Base-by-base conservation (phyloP, 169 alveolate genomes). In the Babesia caballi region DNA sequence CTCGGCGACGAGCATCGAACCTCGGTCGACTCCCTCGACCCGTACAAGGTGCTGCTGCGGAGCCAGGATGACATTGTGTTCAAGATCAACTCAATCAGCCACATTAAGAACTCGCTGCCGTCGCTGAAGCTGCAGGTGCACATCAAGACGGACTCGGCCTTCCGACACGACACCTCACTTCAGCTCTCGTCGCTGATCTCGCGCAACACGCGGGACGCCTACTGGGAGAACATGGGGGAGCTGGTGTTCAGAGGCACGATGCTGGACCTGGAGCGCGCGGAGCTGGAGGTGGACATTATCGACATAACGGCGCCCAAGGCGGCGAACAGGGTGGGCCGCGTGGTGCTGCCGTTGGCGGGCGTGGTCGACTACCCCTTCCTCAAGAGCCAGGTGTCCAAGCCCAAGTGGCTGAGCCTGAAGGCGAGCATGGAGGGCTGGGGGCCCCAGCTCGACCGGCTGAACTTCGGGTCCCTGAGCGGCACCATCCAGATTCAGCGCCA, bases 151-250 rank as follows among this genome's bases (percentile, higher is more conserved):
- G 59, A 52, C 38, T 51, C 68, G 4, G 68, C 71, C 21, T 40
- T 30, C 67, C 44, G 76, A 9, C 51, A 46, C 42, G 58, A 28
- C 41, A 53, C 66, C 28, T 52, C 56, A 9, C 42, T 77, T 30
- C 41, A 44, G 41, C 49, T 77, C 57, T 19, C 66, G 30, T 77
- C 85, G 32, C 65, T 54, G 28, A 40, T 66, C 17, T 58, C 60
- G 44, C 30, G 36, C 41, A 73, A 72, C 61, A 68, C 74, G 8
- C 30, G 70, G 9, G 51, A 73, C 19, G 85, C 93, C 28, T 67
- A 83, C 42, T 91, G 95, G 95, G 93, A 86, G 32, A 85, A 85
- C 60, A 53, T 91, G 47, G 95, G 95, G 4, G 91, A 88, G 46
- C 71, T 91, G 6, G 67, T 82, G 33, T 86, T 89, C 51, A 80